Conservation (phyloP, 1,284 basidiomycete species). For the Entoloma clypeatum region DNA sequence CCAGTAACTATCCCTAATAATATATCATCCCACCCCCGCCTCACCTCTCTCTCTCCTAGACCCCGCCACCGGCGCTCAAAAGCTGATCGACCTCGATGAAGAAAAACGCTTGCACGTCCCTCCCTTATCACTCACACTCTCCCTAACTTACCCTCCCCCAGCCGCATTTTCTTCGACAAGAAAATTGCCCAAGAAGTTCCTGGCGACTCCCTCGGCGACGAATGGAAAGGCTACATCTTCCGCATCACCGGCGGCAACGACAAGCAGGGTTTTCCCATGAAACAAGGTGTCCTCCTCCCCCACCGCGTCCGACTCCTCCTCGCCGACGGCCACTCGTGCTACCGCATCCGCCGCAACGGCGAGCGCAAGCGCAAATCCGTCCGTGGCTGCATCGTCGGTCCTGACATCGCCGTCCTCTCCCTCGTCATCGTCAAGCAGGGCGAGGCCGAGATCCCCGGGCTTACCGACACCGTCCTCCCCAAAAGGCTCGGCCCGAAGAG, state of each 20-base stretch:
- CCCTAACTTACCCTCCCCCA: conserved; percentile 26
- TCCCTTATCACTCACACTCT: neutral
- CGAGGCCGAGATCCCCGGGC: conserved; percentile 85
- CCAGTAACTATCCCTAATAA: conserved; percentile 61
- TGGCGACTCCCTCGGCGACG: conserved; percentile 88
- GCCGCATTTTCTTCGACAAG: conserved; percentile 95
- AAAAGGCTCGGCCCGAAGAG: conserved; percentile 96
- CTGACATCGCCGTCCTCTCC: conserved; percentile 95
- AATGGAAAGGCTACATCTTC: conserved; percentile 97
- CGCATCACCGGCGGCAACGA: conserved; percentile 97
- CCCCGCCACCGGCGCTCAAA: conserved; percentile 96
- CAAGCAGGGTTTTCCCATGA: conserved; percentile 98
- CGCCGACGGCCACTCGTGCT: conserved; percentile 95
- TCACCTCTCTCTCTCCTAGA: conserved; percentile 42
- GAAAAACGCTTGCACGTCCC: conserved; percentile 79
- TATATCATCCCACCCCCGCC: neutral
- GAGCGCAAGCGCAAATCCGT: conserved; percentile 99
- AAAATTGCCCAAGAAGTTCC: conserved; percentile 95
- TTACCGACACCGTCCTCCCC: conserved; percentile 92
- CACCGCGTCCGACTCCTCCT: conserved; percentile 95
- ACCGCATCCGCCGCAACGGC: conserved; percentile 88
- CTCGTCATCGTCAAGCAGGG: conserved; percentile 98
- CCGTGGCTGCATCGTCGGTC: conserved; percentile 95
- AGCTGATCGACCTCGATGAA: conserved; percentile 92
- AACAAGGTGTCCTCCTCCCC: conserved; percentile 96